These are phyloP conservation scores for Fusarium sp. DNA, from an alignment of 2,329 filamentous ascomycete species.

Conservation along the genomic window DNA sequence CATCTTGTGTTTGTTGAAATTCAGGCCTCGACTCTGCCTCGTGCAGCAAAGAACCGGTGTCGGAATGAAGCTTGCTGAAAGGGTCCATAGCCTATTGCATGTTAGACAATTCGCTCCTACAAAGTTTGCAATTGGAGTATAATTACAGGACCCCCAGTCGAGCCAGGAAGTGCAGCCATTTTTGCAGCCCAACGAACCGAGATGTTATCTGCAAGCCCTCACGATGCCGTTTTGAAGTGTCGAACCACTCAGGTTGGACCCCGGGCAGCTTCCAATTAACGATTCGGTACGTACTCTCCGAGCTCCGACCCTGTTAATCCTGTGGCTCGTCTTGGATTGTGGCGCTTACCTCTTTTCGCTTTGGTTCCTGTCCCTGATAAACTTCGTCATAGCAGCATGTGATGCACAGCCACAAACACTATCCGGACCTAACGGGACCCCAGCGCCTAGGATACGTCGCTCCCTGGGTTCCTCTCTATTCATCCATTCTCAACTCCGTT, in stretches of 20 bases:
- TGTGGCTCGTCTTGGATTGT: slow-evolving; percentile 17
- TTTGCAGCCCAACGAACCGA: slow-evolving; percentile 31
- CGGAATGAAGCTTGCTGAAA: slow-evolving; percentile 55
- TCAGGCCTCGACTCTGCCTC: slow-evolving; percentile 54
- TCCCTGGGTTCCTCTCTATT: slow-evolving; percentile 35
- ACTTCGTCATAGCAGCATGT: slow-evolving; percentile 35
- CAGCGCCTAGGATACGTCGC: slow-evolving; percentile 18
- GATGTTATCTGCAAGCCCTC: slow-evolving; percentile 34
- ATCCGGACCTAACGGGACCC: slow-evolving; percentile 28
- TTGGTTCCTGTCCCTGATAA: not conserved
- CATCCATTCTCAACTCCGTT: slow-evolving; percentile 6
- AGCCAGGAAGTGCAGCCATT: slow-evolving; percentile 51
- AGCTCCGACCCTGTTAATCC: slow-evolving; percentile 9
- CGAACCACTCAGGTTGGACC: slow-evolving; percentile 32
- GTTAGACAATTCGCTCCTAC: slow-evolving; percentile 35
- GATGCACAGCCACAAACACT: slow-evolving; percentile 34
- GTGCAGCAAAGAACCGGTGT: slow-evolving; percentile 52
- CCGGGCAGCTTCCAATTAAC: slow-evolving; percentile 32
- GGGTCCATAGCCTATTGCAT: slow-evolving; percentile 49
- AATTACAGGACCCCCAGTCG: slow-evolving; percentile 48
- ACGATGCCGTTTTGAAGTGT: slow-evolving; percentile 35
- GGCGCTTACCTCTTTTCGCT: not conserved
- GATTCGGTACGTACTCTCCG: slow-evolving; percentile 25
- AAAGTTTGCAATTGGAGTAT: not conserved
- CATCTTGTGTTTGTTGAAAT: slow-evolving; percentile 52